Evolutionary conservation across 768 basidiomycete species (phyloP).

Genomic region (Candolleomyces eurysporus): DNA sequence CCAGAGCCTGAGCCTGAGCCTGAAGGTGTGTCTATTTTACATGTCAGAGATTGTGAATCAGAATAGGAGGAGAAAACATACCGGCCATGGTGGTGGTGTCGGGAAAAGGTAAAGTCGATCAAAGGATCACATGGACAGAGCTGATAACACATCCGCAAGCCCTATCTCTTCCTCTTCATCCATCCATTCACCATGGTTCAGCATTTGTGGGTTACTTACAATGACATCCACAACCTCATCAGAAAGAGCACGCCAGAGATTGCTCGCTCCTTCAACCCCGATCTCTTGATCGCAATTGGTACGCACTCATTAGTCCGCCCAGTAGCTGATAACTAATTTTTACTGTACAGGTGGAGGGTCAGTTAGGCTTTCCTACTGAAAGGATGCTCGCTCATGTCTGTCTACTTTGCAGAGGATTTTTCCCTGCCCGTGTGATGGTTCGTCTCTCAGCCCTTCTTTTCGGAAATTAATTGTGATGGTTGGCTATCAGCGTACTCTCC

Average conservation of each 20-base stretch:
- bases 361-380: constrained; percentile 27
- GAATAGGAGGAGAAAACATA: constrained; percentile 9
- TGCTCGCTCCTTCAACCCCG: constrained; percentile 78
- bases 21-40: constrained; percentile 29
- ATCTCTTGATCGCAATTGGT: constrained; percentile 84
- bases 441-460: neutral
- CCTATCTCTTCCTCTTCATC: constrained; percentile 4
- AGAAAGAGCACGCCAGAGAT: constrained; percentile 64
- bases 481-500: constrained; percentile 69
- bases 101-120: constrained; percentile 8
- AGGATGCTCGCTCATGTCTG: constrained; percentile 6
- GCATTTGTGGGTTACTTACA: constrained; percentile 80
- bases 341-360: constrained; percentile 70
- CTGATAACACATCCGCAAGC: neutral
- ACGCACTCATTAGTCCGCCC: constrained; percentile 14
- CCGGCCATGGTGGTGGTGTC: constrained; percentile 23
- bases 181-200: constrained; percentile 38
- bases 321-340: constrained; percentile 11
- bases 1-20: constrained; percentile 22
- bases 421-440: constrained; percentile 93
- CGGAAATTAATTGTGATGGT: neutral
- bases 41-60: constrained; percentile 1
- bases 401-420: constrained; percentile 69
- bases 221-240: constrained; percentile 90
- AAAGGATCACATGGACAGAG: constrained; percentile 9